Evolutionary conservation across 2,329 filamentous ascomycete genomes (phyloP).

Genomic region (Ramichloridium luteum): DNA sequence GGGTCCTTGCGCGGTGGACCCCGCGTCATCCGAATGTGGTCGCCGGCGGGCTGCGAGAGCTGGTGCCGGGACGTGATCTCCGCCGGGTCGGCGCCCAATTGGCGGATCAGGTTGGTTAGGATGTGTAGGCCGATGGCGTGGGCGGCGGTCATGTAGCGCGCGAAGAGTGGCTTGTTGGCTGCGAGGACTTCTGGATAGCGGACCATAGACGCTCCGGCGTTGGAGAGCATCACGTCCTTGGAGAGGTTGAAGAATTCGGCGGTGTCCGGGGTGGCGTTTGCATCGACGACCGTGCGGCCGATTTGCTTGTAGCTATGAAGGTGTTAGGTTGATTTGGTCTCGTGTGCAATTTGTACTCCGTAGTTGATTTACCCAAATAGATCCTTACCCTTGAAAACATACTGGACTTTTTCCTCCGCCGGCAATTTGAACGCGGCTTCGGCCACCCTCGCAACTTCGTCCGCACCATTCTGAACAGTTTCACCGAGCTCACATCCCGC

Average conservation of each 20-base stretch:
- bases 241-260: conserved; percentile 46
- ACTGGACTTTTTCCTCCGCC: conserved; percentile 37
- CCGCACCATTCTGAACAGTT: conserved; percentile 17
- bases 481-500: conserved; percentile 16
- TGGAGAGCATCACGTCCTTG: conserved; percentile 41
- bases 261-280: conserved; percentile 37
- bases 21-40: conserved; percentile 42
- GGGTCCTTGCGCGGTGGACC: conserved; percentile 33
- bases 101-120: conserved; percentile 34
- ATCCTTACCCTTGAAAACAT: conserved; percentile 31
- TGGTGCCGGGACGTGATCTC: conserved; percentile 36
- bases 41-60: conserved; percentile 32
- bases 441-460: conserved; percentile 26
- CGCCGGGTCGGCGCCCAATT: conserved; percentile 27
- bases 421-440: conserved; percentile 37
- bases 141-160: conserved; percentile 34
- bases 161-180: conserved; percentile 22
- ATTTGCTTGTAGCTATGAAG: conserved; percentile 24
- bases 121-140: conserved; percentile 37
- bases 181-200: conserved; percentile 14
- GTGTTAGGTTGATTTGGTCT: neutral
- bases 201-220: neutral
- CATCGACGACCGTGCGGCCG: conserved; percentile 37
- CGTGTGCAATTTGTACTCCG: neutral
- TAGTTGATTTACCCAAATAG: conserved; percentile 17